Evolutionary conservation across 2,329 filamentous ascomycete genomes (phyloP), one percentile per base, ranked within the genome.

Genomic region (Microcyclosporella mali): DNA sequence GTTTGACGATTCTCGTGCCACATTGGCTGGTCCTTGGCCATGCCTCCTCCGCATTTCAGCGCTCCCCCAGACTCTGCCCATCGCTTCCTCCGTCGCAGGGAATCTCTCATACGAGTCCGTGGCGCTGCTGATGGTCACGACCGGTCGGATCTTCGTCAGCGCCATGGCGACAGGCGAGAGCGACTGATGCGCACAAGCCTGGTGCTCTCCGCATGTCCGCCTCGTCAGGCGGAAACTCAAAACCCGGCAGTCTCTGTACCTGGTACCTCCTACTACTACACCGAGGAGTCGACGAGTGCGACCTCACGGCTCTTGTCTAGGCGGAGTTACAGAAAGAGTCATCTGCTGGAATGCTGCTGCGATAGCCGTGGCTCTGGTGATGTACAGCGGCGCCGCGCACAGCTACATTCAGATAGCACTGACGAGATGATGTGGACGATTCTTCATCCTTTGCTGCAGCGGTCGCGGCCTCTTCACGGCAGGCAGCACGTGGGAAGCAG

Each of bases 401-500:
- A 17, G 18, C 16, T 21, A 36, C 21, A 25, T 9, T 6, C 21
- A 25, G 21, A 25, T 25, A 25, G 21, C 6, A 25, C 21, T 6
- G 9, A 25, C 21, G 21, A 25, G 21, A 25, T 25, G n/a, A n/a
- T n/a, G n/a, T n/a, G n/a, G n/a, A n/a, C n/a, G n/a, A n/a, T n/a
- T n/a, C n/a, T n/a, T n/a, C n/a, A n/a, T n/a, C n/a, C n/a, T n/a
- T n/a, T n/a, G n/a, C n/a, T n/a, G n/a, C n/a, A n/a, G n/a, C 39
- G 28, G 39, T 27, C 33, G 19, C 39, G 39, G 39, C 32, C 32
- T 41, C 17, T 37, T 16, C 34, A 37, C 40, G 40, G 40, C 40
- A 27, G 36, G 36, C 33, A 42, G 33, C 33, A 42, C 40, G 40
- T 42, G 40, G 40, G 33, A 37, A 27, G 21, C 29, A 41, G 30